phyloP scores from a whole-genome alignment of 305 asterid genomes.

The Solanum hybrid region DNA sequence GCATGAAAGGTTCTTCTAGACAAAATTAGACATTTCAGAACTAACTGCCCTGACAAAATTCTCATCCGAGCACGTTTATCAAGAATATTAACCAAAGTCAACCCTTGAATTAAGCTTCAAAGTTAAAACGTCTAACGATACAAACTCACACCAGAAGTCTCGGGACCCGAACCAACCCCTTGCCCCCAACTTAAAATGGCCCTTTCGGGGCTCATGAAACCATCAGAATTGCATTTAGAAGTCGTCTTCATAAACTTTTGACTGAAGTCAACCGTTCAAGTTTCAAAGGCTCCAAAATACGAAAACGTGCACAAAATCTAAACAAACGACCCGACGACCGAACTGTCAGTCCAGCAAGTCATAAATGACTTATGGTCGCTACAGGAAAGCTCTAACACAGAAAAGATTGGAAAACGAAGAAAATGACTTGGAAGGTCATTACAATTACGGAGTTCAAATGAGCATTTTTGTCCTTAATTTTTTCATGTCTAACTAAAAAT shows the following conservation, averaged over 20 bases:
- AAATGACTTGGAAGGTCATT: not conserved
- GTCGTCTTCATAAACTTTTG: not conserved
- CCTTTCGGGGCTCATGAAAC: not conserved
- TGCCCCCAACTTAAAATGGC: not conserved
- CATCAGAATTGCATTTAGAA: not conserved
- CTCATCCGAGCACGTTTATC: too few species aligned
- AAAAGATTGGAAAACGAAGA: not conserved
- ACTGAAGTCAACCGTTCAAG: too few species aligned
- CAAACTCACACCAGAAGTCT: not conserved
- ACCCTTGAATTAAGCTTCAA: too few species aligned
- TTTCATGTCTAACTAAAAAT: too few species aligned
- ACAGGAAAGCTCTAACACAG: not conserved
- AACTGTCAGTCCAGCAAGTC: too few species aligned
- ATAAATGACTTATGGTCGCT: not conserved
- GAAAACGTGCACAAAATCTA: not conserved
- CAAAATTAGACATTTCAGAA: not conserved
- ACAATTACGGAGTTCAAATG: too few species aligned
- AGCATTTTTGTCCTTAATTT: too few species aligned
- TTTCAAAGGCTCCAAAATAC: too few species aligned
- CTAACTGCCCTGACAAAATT: too few species aligned
- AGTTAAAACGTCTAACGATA: too few species aligned
- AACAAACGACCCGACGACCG: not conserved
- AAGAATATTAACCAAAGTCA: too few species aligned
- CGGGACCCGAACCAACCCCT: not conserved
- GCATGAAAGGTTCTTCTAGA: not conserved